Conservation (phyloP, 2,329 filamentous ascomycete species). For the Blastomyces silverae region DNA sequence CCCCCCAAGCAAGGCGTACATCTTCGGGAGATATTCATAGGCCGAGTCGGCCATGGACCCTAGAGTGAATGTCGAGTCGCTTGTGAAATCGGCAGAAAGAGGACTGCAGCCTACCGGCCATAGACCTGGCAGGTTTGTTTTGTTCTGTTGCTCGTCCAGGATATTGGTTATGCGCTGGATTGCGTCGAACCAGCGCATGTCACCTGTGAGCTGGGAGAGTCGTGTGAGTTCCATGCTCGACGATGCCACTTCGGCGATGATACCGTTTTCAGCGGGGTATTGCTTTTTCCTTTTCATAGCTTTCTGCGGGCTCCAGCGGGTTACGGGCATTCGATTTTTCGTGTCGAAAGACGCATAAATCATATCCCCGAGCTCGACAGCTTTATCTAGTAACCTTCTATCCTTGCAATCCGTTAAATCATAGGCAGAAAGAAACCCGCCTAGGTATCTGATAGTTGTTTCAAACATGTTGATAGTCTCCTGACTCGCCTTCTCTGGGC, state of each 20-base stretch:
- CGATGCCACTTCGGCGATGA: constrained; percentile 36
- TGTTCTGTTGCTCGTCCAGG: constrained; percentile 32
- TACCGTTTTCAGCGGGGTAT: constrained; percentile 58
- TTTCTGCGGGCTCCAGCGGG: constrained; percentile 30
- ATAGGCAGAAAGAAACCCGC: constrained; percentile 49
- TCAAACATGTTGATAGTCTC: constrained; percentile 42
- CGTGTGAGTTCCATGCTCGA: constrained; percentile 40
- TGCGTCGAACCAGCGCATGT: constrained; percentile 36
- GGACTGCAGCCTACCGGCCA: constrained; percentile 31
- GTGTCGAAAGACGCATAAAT: constrained; percentile 43
- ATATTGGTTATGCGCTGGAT: constrained; percentile 32
- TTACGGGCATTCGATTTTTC: constrained; percentile 26
- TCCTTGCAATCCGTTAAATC: constrained; percentile 54
- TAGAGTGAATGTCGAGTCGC: constrained; percentile 37
- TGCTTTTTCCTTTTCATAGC: constrained; percentile 46
- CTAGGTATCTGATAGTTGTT: constrained; percentile 49
- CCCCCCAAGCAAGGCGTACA: constrained; percentile 71
- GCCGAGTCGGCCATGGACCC: constrained; percentile 52
- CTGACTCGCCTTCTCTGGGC: constrained; percentile 22
- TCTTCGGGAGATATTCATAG: constrained; percentile 55
- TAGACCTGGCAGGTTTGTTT: constrained; percentile 36
- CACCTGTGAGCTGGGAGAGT: constrained; percentile 36
- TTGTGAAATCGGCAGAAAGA: constrained; percentile 5
- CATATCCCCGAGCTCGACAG: constrained; percentile 50
- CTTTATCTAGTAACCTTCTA: constrained; percentile 46